Conservation (phyloP, 2,329 filamentous ascomycete genomes). For the Berkeleyomyces rouxiae region DNA sequence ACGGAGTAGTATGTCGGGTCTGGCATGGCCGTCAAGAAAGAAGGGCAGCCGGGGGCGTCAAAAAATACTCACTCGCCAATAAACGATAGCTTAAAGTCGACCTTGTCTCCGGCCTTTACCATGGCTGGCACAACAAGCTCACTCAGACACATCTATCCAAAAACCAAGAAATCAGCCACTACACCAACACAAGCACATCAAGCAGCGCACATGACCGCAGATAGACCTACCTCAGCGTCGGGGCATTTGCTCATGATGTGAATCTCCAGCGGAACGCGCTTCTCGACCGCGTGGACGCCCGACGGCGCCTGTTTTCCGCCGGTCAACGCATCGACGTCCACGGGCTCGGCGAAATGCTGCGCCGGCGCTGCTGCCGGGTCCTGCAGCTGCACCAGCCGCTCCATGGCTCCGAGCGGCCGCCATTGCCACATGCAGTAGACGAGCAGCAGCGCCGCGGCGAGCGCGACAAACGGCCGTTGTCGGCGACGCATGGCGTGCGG, state of each 20-base stretch:
- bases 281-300: background rate
- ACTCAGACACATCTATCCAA: slow-evolving; percentile 50
- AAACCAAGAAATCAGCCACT: background rate
- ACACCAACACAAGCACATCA: background rate
- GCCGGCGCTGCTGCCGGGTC: background rate
- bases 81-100: slow-evolving; percentile 80
- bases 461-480: background rate
- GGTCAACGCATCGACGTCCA: background rate
- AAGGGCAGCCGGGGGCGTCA: background rate
- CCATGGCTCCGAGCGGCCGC: background rate
- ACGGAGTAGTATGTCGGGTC: slow-evolving; percentile 8
- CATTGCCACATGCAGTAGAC: slow-evolving; percentile 6
- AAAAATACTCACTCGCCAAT: slow-evolving; percentile 52
- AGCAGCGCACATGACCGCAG: background rate
- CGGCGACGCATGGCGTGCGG: slow-evolving; percentile 4
- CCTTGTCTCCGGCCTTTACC: slow-evolving; percentile 64
- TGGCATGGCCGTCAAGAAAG: background rate
- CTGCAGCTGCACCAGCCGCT: slow-evolving; percentile 5
- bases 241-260: slow-evolving; percentile 98
- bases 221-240: slow-evolving; percentile 47
- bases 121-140: slow-evolving; percentile 73
- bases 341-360: background rate
- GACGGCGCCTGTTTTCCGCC: background rate
- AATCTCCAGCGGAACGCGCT: slow-evolving; percentile 62
- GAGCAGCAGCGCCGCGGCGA: background rate